Evolutionary conservation across 257 asterid genomes (phyloP), one percentile per base, ranked within the genome.

Genomic region (Fraxinus americana): DNA sequence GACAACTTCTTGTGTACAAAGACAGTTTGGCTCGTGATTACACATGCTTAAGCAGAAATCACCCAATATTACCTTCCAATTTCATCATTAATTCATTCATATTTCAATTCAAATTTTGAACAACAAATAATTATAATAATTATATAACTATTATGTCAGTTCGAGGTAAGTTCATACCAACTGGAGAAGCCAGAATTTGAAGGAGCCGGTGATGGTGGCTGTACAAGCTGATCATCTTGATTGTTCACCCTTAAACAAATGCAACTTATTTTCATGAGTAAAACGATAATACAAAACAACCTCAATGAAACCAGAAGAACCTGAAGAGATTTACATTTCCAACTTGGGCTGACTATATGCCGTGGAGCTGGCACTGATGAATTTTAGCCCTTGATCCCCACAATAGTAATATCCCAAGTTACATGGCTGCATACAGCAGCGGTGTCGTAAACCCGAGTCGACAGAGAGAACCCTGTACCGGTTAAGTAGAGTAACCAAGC

Each of bases 331-430:
- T 45, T 82, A 84, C 87, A 34, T 75, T 71, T 70, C 77, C 52
- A 82, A 39, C 36, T 81, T 79, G 77, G 86, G 52, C 35, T 39
- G 48, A 39, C 29, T 63, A 63, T 76, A 48, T 72, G 71, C 61
- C 69, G 72, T 16, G 78, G 86, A 25, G 38, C 57, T 75, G 70
- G 71, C 74, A 61, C 81, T 61, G 5, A 87, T 30, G 41, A 66
- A 70, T 86, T 90, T 88, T 27, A 88, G 74, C 70, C 94, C 92
- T 73, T 65, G 88, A 82, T 67, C 83, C 29, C 25, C 48, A 25
- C 75, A 77, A 27, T 77, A 54, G 19, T 77, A 74, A 27, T 43
- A 48, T 2, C 79, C 79, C 35, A 71, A 25, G 52, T 65, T 67
- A 65, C 39, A 66, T 2, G 86, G 78, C 3, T 78, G 83, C 43